Conservation (phyloP, 164 flowering plant species). For the Chimonanthus praecox region DNA sequence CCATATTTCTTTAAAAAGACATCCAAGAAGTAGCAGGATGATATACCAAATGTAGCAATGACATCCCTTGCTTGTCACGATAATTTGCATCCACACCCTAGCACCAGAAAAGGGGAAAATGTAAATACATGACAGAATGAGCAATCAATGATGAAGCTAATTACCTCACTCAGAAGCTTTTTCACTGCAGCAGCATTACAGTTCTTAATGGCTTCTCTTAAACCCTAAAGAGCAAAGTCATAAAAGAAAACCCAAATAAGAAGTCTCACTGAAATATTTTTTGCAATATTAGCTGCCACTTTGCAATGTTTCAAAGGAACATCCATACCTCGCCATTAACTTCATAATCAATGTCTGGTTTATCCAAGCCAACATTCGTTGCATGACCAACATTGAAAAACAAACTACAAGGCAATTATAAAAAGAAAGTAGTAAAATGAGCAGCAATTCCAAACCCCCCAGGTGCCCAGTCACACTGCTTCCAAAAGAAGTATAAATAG, state of each 20-base stretch:
- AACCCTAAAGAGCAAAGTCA: constrained; percentile 45
- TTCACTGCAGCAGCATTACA: constrained; percentile 59
- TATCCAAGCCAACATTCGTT: constrained; percentile 28
- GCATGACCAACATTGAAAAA: constrained; percentile 45
- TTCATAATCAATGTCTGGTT: constrained; percentile 51
- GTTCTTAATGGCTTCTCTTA: constrained; percentile 93
- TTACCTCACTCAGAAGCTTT: constrained; percentile 77
- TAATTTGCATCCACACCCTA: constrained; percentile 95
- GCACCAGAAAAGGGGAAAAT: constrained; percentile 1
- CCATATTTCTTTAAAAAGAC: not conserved
- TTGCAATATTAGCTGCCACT: not conserved
- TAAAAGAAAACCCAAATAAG: not conserved
- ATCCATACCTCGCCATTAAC: constrained; percentile 82
- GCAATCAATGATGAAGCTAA: not conserved
- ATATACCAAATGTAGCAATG: constrained; percentile 77
- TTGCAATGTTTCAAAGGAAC: not conserved
- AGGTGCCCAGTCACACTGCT: not conserved
- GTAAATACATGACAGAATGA: not conserved
- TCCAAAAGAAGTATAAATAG: too few species aligned
- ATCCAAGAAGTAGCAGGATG: not conserved
- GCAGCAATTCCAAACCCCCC: not conserved
- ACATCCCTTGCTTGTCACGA: constrained; percentile 78
- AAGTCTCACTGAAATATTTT: not conserved
- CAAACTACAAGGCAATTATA: constrained; percentile 27
- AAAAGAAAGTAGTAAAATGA: not conserved